These are phyloP conservation scores for Excoecaria agallocha DNA, from an alignment of 345 rosid species.

Conservation along the genomic window DNA sequence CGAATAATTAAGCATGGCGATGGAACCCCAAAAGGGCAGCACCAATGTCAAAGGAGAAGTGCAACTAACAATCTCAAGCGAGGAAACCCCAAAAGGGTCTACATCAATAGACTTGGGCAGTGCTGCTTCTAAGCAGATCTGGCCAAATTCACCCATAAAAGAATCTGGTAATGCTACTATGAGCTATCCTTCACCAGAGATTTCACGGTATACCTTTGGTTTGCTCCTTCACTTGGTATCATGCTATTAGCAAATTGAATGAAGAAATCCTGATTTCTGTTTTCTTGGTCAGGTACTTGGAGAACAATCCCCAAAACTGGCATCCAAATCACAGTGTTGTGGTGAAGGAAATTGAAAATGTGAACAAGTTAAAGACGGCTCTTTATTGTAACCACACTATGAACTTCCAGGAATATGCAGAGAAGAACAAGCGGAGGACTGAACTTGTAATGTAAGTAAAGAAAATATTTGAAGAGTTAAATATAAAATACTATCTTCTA, in stretches of 20 bases:
- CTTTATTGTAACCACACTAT: slow-evolving; percentile 31
- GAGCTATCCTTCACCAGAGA: slow-evolving; percentile 51
- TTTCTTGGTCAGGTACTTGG: slow-evolving; percentile 18
- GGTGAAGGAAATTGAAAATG: slow-evolving; percentile 30
- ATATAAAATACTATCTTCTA: slow-evolving; percentile 24
- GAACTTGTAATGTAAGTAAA: slow-evolving; percentile 26
- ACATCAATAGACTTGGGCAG: slow-evolving; percentile 18
- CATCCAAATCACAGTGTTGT: slow-evolving; percentile 26
- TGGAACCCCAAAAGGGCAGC: slow-evolving; percentile 24
- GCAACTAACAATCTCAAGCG: slow-evolving; percentile 48
- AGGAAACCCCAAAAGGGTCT: slow-evolving; percentile 32
- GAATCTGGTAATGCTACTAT: slow-evolving; percentile 23
- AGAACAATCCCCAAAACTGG: slow-evolving; percentile 30
- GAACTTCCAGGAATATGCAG: slow-evolving; percentile 30
- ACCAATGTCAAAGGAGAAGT: slow-evolving; percentile 44
- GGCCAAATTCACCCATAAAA: slow-evolving; percentile 13
- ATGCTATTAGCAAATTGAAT: background rate
- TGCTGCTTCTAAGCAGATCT: slow-evolving; percentile 13
- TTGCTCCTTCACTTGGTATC: background rate
- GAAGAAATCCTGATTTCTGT: background rate
- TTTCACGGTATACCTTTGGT: slow-evolving; percentile 23
- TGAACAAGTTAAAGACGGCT: slow-evolving; percentile 27
- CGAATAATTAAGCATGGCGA: slow-evolving; percentile 41
- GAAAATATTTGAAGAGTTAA: slow-evolving; percentile 27
- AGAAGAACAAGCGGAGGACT: slow-evolving; percentile 24